Percentiles rank a stretch among this genome's conserved stretches.
phyloP scores from a whole-genome alignment of 495 filamentous ascomycete genomes.

The Xylaria cubensis region DNA sequence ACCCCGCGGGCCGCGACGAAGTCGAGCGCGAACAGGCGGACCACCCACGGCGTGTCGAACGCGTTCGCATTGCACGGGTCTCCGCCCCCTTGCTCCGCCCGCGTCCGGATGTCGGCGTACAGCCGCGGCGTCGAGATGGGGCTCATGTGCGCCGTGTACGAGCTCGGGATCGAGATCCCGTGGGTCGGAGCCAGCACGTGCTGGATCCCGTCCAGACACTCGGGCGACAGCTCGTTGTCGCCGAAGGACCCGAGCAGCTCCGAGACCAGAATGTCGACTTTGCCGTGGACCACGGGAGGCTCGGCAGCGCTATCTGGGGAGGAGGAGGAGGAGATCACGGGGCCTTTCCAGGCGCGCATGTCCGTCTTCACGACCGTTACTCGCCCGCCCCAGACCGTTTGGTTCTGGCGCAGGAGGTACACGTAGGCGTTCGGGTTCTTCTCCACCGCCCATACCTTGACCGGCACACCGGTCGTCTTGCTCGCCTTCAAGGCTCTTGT shows the following conservation, averaged over 20 bases:
- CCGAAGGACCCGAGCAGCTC: constrained; percentile 93
- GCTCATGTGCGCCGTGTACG: constrained; percentile 89
- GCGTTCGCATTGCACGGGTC: constrained; percentile 64
- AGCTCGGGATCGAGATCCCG: constrained; percentile 91
- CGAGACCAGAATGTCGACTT: constrained; percentile 91
- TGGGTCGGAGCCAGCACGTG: constrained; percentile 73
- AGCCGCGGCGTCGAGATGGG: constrained; percentile 91
- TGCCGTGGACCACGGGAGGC: constrained; percentile 49
- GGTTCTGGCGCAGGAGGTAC: constrained; percentile 84
- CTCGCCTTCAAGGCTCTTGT: constrained; percentile 83
- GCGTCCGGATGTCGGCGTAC: constrained; percentile 72
- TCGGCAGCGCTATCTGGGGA: not conserved
- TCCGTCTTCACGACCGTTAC: constrained; percentile 93
- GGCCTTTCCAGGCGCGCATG: constrained; percentile 95
- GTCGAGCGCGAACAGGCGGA: constrained; percentile 88
- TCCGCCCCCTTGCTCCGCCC: constrained; percentile 48
- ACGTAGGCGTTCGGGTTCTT: constrained; percentile 99
- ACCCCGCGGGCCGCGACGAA: constrained; percentile 66
- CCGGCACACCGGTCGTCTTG: constrained; percentile 71
- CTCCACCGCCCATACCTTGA: constrained; percentile 91
- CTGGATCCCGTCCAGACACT: constrained; percentile 90
- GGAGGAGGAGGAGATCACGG: constrained; percentile 45
- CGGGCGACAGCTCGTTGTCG: constrained; percentile 88
- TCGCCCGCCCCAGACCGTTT: constrained; percentile 71
- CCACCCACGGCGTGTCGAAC: constrained; percentile 86